Evolutionary conservation across 371 early-diverging fungal genomes (phyloP), one percentile per base, ranked within the genome.

Genomic region (Mucor piriformis): DNA sequence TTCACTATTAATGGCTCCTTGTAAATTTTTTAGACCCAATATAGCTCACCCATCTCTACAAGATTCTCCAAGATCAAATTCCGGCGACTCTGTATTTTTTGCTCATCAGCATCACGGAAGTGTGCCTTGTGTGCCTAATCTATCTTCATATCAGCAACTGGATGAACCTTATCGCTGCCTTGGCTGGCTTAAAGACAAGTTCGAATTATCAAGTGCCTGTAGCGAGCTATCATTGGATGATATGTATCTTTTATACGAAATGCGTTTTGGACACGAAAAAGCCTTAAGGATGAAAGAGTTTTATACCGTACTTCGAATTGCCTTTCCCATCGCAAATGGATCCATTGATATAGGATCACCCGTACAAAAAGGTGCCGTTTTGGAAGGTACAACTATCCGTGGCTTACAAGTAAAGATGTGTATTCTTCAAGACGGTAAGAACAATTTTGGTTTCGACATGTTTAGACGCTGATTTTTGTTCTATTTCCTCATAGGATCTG

Each of bases 121-220:
- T 42, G 42, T 51, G 1, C 64, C 70, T 13, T 57, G 61, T 24
- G 58, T 73, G 23, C 70, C 73, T 18, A 63, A 73, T 34, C 47
- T 73, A 25, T 50, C 53, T 7, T 50, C 58, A 3, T 73, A 73
- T 54, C 60, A 61, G 8, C 50, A 66, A 10, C 46, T 73, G 25
- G 71, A 76, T 21, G 73, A 76, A 44, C 76, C 75, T 13, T 75
- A 62, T 47, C 61, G 75, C 3, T 75, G 75, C 33, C 50, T 75
- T 15, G 75, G 75, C 37, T 75, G 75, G 74, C 46, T 75, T 0
- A 75, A 75, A 16, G 72, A 75, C 21, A 71, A 63, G n/a, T 72
- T 75, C 37, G 72, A 75, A 38, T 23, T 64, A 15, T 50, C 65
- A 0, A 18, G 23, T 27, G 21, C 66, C 10, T 50, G 33, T 37